phyloP scores from a whole-genome alignment of 805 yeast species.

The Wickerhamomyces canadensis region DNA sequence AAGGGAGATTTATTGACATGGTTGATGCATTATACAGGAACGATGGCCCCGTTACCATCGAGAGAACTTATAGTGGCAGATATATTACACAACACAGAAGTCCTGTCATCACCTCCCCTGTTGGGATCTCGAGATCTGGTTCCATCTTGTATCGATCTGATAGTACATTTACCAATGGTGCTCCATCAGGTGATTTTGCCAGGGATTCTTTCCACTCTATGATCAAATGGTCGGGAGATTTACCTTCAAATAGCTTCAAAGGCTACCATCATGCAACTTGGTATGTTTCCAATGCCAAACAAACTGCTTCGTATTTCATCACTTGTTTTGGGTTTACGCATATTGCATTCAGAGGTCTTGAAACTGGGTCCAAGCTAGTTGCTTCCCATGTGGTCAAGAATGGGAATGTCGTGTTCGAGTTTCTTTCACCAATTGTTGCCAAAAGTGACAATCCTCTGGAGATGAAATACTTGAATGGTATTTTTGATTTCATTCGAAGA shows the following conservation, averaged over 20 bases:
- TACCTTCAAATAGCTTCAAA: conserved; percentile 9
- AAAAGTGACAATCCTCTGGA: conserved; percentile 17
- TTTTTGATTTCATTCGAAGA: conserved; percentile 38
- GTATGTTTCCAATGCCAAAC: conserved; percentile 70
- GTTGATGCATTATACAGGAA: too few relatives aligned
- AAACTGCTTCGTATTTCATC: conserved; percentile 50
- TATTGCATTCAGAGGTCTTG: conserved; percentile 62
- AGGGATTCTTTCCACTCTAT: background rate
- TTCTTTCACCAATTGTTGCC: conserved; percentile 32
- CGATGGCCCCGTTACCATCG: too few relatives aligned
- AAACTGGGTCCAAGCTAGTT: conserved; percentile 52
- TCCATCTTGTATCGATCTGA: conserved; percentile 1
- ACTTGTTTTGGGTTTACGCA: conserved; percentile 56
- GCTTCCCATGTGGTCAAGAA: conserved; percentile 58
- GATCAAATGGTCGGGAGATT: background rate
- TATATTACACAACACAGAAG: too few relatives aligned
- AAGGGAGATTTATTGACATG: too few relatives aligned
- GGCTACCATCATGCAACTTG: conserved; percentile 66
- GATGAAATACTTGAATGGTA: conserved; percentile 25
- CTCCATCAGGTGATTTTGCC: background rate
- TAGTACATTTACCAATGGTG: background rate
- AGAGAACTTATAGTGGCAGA: too few relatives aligned
- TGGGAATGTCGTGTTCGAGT: conserved; percentile 46
- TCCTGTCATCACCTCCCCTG: too few relatives aligned
- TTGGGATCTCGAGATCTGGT: conserved; percentile 2